These are phyloP conservation scores for Pseudofabraea citricarpa DNA, from an alignment of 2,329 filamentous ascomycete genomes.

Conservation along the genomic window DNA sequence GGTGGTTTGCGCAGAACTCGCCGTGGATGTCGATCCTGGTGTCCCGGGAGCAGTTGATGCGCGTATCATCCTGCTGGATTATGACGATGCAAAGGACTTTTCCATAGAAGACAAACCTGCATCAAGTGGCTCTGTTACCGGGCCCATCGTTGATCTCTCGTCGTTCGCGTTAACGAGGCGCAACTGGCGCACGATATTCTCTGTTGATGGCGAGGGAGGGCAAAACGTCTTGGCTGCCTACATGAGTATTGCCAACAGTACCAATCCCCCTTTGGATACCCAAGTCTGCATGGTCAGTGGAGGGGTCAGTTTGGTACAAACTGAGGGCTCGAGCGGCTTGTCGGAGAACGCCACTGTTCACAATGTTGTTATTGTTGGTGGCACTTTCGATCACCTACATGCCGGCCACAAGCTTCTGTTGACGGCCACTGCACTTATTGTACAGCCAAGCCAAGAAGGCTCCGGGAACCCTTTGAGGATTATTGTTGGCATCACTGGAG, in stretches of 20 bases:
- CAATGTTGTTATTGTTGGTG: slow-evolving; percentile 72
- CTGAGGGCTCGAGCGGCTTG: not conserved
- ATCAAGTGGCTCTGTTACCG: slow-evolving; percentile 27
- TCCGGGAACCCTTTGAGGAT: slow-evolving; percentile 47
- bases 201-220: slow-evolving; percentile 60
- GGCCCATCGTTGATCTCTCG: slow-evolving; percentile 37
- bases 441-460: slow-evolving; percentile 41
- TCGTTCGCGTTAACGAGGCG: slow-evolving; percentile 48
- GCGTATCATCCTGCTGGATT: slow-evolving; percentile 69
- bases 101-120: slow-evolving; percentile 37
- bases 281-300: slow-evolving; percentile 48
- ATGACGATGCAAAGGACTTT: slow-evolving; percentile 40
- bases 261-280: slow-evolving; percentile 41
- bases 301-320: slow-evolving; percentile 42
- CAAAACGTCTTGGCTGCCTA: slow-evolving; percentile 50
- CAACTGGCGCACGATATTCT: slow-evolving; percentile 62
- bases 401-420: slow-evolving; percentile 94
- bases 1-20: slow-evolving; percentile 57
- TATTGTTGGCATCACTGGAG: slow-evolving; percentile 83
- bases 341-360: slow-evolving; percentile 31
- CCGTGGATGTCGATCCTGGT: slow-evolving; percentile 55
- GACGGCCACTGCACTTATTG: slow-evolving; percentile 74
- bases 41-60: slow-evolving; percentile 70
- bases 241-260: slow-evolving; percentile 40
- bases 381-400: slow-evolving; percentile 95